A percentile compares a stretch with the other conserved stretches of the same genome.
phyloP scores from a whole-genome alignment of 148 eudicot species.

The Polygonum aviculare region DNA sequence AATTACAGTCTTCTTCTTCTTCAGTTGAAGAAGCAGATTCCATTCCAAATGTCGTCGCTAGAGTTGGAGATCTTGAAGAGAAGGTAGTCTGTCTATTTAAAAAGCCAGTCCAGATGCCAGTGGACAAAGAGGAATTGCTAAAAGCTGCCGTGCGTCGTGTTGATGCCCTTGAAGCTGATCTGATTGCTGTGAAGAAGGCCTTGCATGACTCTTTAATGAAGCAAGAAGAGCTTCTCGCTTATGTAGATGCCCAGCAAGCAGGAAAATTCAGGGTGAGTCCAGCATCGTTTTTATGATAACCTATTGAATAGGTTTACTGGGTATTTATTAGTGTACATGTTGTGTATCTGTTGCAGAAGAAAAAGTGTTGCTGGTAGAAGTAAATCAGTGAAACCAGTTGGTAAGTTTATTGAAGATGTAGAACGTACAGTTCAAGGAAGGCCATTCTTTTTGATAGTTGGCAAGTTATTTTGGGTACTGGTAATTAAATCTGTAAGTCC shows the following conservation, averaged over 20 bases:
- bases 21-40: background rate
- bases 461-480: background rate
- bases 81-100: background rate
- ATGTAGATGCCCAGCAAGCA: conserved; percentile 44
- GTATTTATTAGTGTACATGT: background rate
- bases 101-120: conserved; percentile 12
- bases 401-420: background rate
- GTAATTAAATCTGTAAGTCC: background rate
- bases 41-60: background rate
- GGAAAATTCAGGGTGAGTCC: conserved; percentile 33
- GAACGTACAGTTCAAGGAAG: background rate
- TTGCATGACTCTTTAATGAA: conserved; percentile 64
- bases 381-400: background rate
- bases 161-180: conserved; percentile 14
- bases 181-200: conserved; percentile 19
- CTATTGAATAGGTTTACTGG: background rate
- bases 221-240: conserved; percentile 72
- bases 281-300: background rate
- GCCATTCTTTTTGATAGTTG: background rate
- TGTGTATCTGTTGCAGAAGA: background rate
- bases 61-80: conserved; percentile 13
- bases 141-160: conserved; percentile 10
- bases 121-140: conserved; percentile 15
- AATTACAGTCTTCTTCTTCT: background rate
- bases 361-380: conserved; percentile 4